Conservation (phyloP, 176 grass and related monocot genomes). For the Aegilops speltoides region DNA sequence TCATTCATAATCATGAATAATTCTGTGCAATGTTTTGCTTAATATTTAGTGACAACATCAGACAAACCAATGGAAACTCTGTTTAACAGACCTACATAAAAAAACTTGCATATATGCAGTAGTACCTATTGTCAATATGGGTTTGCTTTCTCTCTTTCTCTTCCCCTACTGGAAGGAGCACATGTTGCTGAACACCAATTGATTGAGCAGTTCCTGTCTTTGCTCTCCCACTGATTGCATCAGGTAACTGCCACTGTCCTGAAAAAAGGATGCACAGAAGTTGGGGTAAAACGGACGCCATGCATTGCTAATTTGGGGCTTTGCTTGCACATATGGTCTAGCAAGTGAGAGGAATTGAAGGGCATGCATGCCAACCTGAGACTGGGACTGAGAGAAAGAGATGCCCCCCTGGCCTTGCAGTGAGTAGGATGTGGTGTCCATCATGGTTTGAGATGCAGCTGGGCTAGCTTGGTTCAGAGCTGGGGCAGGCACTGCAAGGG, state of each 20-base stretch:
- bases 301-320: conserved; percentile 18
- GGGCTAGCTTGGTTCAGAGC: conserved; percentile 37
- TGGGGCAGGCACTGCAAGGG: conserved; percentile 48
- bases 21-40: not conserved
- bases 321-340: conserved; percentile 22
- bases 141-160: conserved; percentile 30
- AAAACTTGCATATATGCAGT: conserved; percentile 13
- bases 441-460: conserved; percentile 51
- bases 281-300: conserved; percentile 34
- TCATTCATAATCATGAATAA: not conserved
- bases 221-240: conserved; percentile 65
- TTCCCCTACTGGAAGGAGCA: conserved; percentile 76
- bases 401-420: conserved; percentile 53
- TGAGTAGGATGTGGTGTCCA: conserved; percentile 46
- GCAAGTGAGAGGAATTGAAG: not conserved
- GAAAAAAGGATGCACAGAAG: conserved; percentile 17
- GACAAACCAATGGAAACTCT: not conserved
- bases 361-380: conserved; percentile 41
- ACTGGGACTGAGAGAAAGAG: conserved; percentile 50
- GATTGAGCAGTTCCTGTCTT: conserved; percentile 71
- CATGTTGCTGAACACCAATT: conserved; percentile 71
- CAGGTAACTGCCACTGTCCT: conserved; percentile 62
- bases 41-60: conserved; percentile 15
- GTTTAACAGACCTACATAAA: conserved; percentile 7
- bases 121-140: conserved; percentile 62